phyloP scores from a whole-genome alignment of 2,329 filamentous ascomycete species.

The Bipolaris zeicola region DNA sequence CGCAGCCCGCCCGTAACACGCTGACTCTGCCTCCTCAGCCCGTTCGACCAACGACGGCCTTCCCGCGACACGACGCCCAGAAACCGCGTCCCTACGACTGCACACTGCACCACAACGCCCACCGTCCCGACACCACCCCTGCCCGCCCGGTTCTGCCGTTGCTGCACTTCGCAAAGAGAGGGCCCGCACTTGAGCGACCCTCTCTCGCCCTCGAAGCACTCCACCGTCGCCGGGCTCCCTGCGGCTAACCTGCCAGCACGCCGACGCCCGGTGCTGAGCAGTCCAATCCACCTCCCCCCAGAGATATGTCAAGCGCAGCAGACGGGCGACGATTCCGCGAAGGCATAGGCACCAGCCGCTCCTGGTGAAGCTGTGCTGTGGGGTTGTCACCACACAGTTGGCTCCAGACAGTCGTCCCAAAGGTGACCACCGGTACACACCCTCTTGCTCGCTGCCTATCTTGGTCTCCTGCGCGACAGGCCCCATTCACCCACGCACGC shows the following conservation, averaged over 20 bases:
- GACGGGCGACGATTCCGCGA: constrained; percentile 48
- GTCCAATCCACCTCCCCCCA: constrained; percentile 17
- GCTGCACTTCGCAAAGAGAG: not conserved
- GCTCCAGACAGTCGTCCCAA: not conserved
- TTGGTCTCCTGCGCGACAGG: not conserved
- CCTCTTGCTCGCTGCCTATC: not conserved
- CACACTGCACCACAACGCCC: constrained; percentile 3
- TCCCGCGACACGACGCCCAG: constrained; percentile 17
- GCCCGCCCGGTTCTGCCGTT: not conserved
- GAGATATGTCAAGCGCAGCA: constrained; percentile 49
- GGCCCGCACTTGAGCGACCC: constrained; percentile 11
- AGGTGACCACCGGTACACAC: constrained; percentile 8
- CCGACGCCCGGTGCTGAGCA: constrained; percentile 25
- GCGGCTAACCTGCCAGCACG: constrained; percentile 34
- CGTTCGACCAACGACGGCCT: constrained; percentile 7
- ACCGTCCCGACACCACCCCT: not conserved
- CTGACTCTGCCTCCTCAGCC: constrained; percentile 15
- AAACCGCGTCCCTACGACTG: constrained; percentile 8
- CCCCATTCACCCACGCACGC: not conserved
- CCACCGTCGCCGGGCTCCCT: constrained; percentile 37
- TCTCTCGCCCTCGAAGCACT: not conserved
- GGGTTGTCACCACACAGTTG: constrained; percentile 1
- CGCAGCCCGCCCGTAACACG: constrained; percentile 19
- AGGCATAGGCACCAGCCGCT: constrained; percentile 51
- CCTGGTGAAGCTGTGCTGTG: constrained; percentile 44